Base-by-base conservation (phyloP, 2,329 filamentous ascomycete species). In the Cadophora gregata region DNA sequence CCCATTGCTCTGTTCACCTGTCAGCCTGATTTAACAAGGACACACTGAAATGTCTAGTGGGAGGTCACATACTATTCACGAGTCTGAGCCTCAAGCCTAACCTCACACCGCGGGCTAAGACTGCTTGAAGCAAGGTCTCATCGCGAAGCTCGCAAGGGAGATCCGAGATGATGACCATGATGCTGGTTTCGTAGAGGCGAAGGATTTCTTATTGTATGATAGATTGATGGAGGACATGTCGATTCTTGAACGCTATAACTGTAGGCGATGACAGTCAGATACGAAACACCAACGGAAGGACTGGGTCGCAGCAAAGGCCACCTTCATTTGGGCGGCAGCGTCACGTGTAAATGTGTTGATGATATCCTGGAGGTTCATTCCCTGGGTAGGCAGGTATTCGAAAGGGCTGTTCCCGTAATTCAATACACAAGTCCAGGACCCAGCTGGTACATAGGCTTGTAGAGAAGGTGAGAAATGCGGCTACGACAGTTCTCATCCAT, bases 1-100 rank as follows among this genome's bases (percentile, higher is more conserved):
- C 31, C 14, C 36, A 60, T 19, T 19, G 25, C 58, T 60, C 42
- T 31, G 38, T 45, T 14, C 14, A 6, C 19, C 10, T 1, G n/a
- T 42, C 31, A 59, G 31, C 55, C 24, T 48, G 1, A 24, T 7
- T 16, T 12, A 3, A 16, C 2, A 19, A 29, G 12, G 9, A 48
- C 19, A 48, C 4, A 9, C 10, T 3, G 9, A 19, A 31, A 1
- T 29, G 12, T 31, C 38, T 8, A 16, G 21, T 16, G 42, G 1
- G 25, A 21, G 9, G 25, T 14, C 3, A 60, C 58, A 31, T 60
- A 60, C 58, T 48, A 38, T 27, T 45, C 19, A 60, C 58, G 25
- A 45, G 58, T 42, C 36, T 60, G 25, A 60, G 58, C 16, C 58
- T 60, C 36, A 60, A 14, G 21, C 12, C 58, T 38, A 36, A 25